phyloP scores from a whole-genome alignment of 345 rosid species.

The Brassica carinata region DNA sequence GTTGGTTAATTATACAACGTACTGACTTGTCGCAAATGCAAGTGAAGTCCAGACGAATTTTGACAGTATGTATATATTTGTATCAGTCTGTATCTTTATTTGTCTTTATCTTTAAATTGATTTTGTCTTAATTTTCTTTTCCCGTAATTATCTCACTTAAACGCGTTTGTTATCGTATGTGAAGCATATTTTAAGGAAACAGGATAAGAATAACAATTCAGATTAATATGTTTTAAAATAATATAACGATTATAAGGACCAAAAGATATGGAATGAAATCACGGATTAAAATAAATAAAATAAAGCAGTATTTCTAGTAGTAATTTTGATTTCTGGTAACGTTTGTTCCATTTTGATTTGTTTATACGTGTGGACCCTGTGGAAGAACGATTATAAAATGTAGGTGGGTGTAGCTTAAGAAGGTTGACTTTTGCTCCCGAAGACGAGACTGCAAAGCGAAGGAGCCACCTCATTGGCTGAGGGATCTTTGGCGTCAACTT shows the following conservation, averaged over 20 bases:
- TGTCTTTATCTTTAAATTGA: constrained; percentile 12
- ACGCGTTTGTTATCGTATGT: constrained; percentile 32
- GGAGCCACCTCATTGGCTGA: constrained; percentile 47
- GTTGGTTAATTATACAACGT: no score
- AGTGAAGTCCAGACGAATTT: constrained; percentile 13
- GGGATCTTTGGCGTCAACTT: constrained; percentile 44
- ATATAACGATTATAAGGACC: constrained; percentile 24
- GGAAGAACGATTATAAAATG: constrained; percentile 14
- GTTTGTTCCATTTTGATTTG: no score
- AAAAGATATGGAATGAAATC: constrained; percentile 41
- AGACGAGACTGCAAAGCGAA: constrained; percentile 74
- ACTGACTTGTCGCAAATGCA: constrained; percentile 13
- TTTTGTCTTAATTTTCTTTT: neutral
- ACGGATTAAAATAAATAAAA: constrained; percentile 6
- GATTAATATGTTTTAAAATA: constrained; percentile 11
- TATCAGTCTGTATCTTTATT: neutral
- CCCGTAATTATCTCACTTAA: constrained; percentile 37
- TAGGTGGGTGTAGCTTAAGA: constrained; percentile 20
- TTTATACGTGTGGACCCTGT: constrained; percentile 21
- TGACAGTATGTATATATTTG: constrained; percentile 1
- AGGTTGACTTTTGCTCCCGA: constrained; percentile 51
- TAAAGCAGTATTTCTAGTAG: neutral
- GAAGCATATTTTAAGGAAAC: constrained; percentile 32
- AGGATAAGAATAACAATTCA: constrained; percentile 28
- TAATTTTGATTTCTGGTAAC: neutral